Conservation (phyloP, 352 stramenopile genomes). For the Phytophthora multivora region DNA sequence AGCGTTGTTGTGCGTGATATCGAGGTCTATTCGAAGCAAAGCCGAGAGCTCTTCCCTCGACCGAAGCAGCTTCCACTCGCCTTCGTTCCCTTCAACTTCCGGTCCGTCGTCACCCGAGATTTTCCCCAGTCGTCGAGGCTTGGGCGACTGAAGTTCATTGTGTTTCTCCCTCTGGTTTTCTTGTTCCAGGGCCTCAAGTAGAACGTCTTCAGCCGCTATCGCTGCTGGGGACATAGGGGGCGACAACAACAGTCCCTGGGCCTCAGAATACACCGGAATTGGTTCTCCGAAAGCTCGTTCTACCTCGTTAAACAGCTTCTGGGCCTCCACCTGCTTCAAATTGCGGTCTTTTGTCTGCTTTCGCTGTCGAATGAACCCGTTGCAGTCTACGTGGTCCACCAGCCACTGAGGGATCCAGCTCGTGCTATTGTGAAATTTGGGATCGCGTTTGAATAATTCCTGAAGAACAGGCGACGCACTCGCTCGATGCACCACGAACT, state of each 20-base stretch:
- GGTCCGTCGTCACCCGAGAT: slow-evolving; percentile 8
- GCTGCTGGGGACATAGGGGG: slow-evolving; percentile 4
- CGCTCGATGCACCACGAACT: slow-evolving; percentile 48
- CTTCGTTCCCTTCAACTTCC: slow-evolving; percentile 18
- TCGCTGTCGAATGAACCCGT: slow-evolving; percentile 24
- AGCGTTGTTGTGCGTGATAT: slow-evolving; percentile 25
- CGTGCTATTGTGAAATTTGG: slow-evolving; percentile 36
- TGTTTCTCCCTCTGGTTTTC: slow-evolving; percentile 23
- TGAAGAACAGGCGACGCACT: slow-evolving; percentile 37
- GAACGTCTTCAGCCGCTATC: slow-evolving; percentile 18
- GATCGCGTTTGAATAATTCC: slow-evolving; percentile 42
- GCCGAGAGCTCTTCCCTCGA: slow-evolving; percentile 28
- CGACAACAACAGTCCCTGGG: slow-evolving; percentile 7
- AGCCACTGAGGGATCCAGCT: slow-evolving; percentile 62
- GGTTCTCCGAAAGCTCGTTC: slow-evolving; percentile 28
- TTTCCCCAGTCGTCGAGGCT: slow-evolving; percentile 10
- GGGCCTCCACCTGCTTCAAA: neutral
- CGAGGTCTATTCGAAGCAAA: slow-evolving; percentile 32
- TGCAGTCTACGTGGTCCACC: slow-evolving; percentile 46
- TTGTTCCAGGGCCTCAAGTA: slow-evolving; percentile 21
- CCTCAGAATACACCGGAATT: slow-evolving; percentile 12
- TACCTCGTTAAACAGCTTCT: slow-evolving; percentile 20
- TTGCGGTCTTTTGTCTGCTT: neutral
- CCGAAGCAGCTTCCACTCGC: slow-evolving; percentile 20
- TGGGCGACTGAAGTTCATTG: neutral